A percentile compares a stretch with the other conserved stretches of the same genome.
Conservation (phyloP, 257 asterid species). For the Thymus mandschuricus region DNA sequence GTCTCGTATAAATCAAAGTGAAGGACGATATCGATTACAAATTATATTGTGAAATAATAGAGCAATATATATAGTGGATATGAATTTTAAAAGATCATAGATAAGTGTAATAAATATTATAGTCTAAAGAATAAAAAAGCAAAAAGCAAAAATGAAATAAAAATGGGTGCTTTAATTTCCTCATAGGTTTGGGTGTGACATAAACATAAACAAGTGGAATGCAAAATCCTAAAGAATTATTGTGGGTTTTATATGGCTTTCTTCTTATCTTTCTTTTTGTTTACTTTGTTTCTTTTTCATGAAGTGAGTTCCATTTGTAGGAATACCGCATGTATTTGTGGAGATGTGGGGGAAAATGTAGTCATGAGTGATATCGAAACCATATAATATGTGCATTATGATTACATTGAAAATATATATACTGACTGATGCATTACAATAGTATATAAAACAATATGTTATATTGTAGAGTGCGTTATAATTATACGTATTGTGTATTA, state of each 20-base stretch:
- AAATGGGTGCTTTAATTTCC: background rate
- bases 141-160: background rate
- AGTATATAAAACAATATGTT: no score
- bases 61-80: background rate
- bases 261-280: background rate
- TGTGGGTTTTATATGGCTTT: background rate
- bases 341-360: background rate
- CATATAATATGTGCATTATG: no score
- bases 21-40: background rate
- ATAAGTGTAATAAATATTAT: background rate
- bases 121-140: background rate
- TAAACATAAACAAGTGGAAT: background rate
- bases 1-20: no score
- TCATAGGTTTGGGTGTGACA: background rate
- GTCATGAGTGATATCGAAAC: background rate
- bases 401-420: no score
- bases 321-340: background rate
- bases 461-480: no score
- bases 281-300: background rate
- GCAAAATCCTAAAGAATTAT: background rate
- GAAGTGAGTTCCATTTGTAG: background rate
- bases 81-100: background rate
- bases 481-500: no score
- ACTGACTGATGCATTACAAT: no score
- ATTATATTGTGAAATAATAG: background rate